Conservation (phyloP, 768 basidiomycete genomes). For the Crepidotus variabilis region DNA sequence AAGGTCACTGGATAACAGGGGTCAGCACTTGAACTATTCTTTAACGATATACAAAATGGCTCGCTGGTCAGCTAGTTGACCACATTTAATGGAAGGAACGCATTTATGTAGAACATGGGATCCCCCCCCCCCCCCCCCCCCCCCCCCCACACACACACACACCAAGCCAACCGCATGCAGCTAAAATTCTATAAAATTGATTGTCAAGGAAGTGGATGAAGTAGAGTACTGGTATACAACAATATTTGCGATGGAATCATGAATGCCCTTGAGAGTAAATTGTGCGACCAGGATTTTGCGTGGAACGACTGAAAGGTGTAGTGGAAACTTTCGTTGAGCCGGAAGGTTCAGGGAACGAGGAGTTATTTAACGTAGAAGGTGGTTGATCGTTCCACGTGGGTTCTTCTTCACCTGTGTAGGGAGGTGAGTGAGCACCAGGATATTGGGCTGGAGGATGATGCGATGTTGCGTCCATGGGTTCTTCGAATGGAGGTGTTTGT, state of each 20-base stretch:
- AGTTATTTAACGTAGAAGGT: not conserved
- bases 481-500: slow-evolving; percentile 20
- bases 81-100: no score
- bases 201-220: not conserved
- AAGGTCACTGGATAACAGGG: slow-evolving; percentile 1
- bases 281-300: slow-evolving; percentile 55
- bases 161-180: no score
- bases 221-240: not conserved
- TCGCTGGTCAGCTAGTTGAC: no score
- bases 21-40: slow-evolving; percentile 12
- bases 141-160: no score
- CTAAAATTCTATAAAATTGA: not conserved
- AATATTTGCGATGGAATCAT: not conserved
- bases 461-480: slow-evolving; percentile 7
- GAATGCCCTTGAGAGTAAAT: slow-evolving; percentile 52
- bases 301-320: slow-evolving; percentile 34
- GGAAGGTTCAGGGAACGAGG: slow-evolving; percentile 43
- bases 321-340: slow-evolving; percentile 43
- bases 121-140: no score
- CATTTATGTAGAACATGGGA: no score
- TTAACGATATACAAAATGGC: no score
- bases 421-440: slow-evolving; percentile 13
- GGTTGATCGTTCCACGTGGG: slow-evolving; percentile 4
- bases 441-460: slow-evolving; percentile 12
- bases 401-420: slow-evolving; percentile 15